phyloP scores from a whole-genome alignment of 257 asterid genomes.

The Apocynum venetum region DNA sequence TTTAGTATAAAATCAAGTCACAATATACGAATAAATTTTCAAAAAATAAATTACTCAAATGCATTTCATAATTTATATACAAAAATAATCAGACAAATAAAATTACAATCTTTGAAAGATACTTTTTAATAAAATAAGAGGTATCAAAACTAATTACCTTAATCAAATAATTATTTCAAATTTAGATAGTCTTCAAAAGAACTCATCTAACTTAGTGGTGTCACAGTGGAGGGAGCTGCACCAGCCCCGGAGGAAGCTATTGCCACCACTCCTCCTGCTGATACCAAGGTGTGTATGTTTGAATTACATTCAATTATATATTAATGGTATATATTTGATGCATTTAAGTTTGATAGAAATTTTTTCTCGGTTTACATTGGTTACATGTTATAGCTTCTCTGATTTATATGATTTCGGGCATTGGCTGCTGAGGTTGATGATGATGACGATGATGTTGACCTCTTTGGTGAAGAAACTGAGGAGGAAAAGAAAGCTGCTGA shows the following conservation, averaged over 20 bases:
- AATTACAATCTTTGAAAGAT: too few relatives aligned
- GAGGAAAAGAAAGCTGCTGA: constrained; percentile 95
- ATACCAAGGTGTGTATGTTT: constrained; percentile 38
- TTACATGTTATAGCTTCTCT: neutral
- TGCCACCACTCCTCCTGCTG: constrained; percentile 61
- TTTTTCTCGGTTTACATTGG: neutral
- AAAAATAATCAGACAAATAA: too few relatives aligned
- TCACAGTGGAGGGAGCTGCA: constrained; percentile 49
- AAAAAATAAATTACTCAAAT: too few relatives aligned
- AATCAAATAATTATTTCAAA: too few relatives aligned
- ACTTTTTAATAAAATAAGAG: too few relatives aligned
- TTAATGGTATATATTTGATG: neutral
- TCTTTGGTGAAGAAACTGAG: constrained; percentile 95
- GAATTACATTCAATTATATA: too few relatives aligned
- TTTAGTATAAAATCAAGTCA: too few relatives aligned
- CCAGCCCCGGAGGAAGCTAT: constrained; percentile 35
- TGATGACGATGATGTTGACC: constrained; percentile 78
- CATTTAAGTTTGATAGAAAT: neutral
- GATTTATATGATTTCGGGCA: constrained; percentile 33
- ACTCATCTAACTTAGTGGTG: too few relatives aligned
- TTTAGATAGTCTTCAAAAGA: too few relatives aligned
- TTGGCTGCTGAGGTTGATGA: constrained; percentile 67
- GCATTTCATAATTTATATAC: too few relatives aligned
- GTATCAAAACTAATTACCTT: too few relatives aligned
- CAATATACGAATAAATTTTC: too few relatives aligned